phyloP scores from a whole-genome alignment of 805 yeast genomes.

The Lipomyces yamadae region DNA sequence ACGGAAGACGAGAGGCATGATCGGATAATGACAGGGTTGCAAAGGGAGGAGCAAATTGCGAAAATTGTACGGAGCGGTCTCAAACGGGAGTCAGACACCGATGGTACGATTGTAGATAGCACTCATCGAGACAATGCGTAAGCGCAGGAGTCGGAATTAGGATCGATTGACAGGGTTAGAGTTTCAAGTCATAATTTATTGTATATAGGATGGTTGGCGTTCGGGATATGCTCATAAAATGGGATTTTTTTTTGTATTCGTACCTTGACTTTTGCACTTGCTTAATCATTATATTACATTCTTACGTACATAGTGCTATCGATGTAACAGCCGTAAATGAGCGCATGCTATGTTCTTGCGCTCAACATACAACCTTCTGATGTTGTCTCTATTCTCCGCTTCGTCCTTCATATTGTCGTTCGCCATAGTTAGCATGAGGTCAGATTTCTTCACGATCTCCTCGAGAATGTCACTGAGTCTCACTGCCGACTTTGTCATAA shows the following conservation, averaged over 20 bases:
- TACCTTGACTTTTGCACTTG: background rate
- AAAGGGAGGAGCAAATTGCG: background rate
- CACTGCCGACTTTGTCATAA: background rate
- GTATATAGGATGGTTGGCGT: background rate
- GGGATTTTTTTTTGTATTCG: background rate
- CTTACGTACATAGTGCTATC: background rate
- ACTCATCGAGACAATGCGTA: background rate
- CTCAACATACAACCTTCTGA: constrained; percentile 13
- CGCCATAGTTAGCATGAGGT: background rate
- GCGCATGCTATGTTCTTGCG: constrained; percentile 8
- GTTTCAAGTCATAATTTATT: background rate
- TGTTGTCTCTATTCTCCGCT: background rate
- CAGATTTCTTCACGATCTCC: background rate
- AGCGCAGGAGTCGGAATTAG: background rate
- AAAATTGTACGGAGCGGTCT: background rate
- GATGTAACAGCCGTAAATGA: background rate
- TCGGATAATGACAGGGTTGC: background rate
- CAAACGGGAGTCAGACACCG: background rate
- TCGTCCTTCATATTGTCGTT: background rate
- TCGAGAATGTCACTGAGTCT: constrained; percentile 2
- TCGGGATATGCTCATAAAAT: background rate
- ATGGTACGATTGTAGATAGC: background rate
- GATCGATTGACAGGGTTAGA: background rate
- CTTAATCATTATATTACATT: no score
- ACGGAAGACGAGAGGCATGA: background rate